Conservation (phyloP, 352 stramenopile genomes). For the Globisporangium megalacanthum region DNA sequence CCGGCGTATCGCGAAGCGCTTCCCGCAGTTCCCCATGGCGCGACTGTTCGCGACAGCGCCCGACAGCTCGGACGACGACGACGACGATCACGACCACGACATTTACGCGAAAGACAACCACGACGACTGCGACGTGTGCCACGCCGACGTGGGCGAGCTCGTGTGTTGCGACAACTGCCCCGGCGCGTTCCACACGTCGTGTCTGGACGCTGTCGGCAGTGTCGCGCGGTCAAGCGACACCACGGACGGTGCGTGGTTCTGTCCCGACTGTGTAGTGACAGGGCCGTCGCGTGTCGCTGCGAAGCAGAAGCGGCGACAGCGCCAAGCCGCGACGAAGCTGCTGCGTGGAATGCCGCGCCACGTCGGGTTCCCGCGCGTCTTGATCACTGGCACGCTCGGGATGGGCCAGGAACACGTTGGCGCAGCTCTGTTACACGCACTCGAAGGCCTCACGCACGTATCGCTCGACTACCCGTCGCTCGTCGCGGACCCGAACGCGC, state of each 20-base stretch:
- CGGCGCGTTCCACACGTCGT: slow-evolving; percentile 50
- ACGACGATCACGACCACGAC: slow-evolving; percentile 46
- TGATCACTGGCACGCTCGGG: slow-evolving; percentile 48
- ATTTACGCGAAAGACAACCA: slow-evolving; percentile 62
- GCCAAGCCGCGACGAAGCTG: slow-evolving; percentile 22
- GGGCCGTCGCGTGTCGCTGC: slow-evolving; percentile 16
- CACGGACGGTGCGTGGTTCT: slow-evolving; percentile 35
- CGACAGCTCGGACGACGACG: slow-evolving; percentile 15
- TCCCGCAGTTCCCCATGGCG: slow-evolving; percentile 62
- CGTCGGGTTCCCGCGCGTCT: slow-evolving; percentile 59
- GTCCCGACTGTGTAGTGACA: slow-evolving; percentile 35
- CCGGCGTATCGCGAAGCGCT: slow-evolving; percentile 38
- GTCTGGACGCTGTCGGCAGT: slow-evolving; percentile 16
- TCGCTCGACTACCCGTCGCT: slow-evolving; percentile 78
- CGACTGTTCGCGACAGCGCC: slow-evolving; percentile 31
- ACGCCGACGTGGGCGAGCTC: slow-evolving; percentile 51
- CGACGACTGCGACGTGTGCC: slow-evolving; percentile 66
- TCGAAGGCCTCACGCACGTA: slow-evolving; percentile 76
- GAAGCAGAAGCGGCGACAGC: slow-evolving; percentile 19
- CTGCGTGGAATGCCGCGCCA: slow-evolving; percentile 34
- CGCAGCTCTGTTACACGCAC: slow-evolving; percentile 51
- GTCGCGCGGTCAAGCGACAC: neutral
- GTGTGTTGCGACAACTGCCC: slow-evolving; percentile 60
- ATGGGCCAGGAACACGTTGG: slow-evolving; percentile 78
- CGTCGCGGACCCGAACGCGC: slow-evolving; percentile 59